These are phyloP conservation scores for Platanthera zijinensis DNA, from an alignment of 106 monocot species.

Conservation along the genomic window DNA sequence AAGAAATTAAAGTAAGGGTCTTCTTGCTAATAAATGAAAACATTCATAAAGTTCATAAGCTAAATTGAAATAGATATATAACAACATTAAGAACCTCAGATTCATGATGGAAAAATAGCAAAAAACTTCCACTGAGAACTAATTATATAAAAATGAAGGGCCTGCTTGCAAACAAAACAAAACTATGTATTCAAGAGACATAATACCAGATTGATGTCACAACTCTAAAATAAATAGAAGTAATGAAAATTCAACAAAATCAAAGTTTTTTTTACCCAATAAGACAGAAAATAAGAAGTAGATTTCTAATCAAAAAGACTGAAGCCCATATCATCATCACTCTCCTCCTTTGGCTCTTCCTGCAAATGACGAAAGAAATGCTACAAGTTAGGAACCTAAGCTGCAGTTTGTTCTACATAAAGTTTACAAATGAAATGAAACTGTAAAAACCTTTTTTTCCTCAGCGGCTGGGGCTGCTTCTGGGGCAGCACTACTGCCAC, in stretches of 20 bases:
- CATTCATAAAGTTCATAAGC: too few species aligned
- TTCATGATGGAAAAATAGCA: neutral
- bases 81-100: too few species aligned
- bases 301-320: constrained; percentile 16
- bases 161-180: neutral
- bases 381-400: neutral
- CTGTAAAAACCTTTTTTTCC: constrained; percentile 18
- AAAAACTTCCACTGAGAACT: neutral
- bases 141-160: neutral
- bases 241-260: neutral
- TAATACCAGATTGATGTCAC: neutral
- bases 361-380: neutral
- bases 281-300: neutral
- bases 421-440: neutral
- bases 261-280: neutral
- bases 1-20: too few species aligned
- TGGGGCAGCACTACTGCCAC: neutral
- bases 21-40: too few species aligned
- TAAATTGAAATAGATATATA: too few species aligned
- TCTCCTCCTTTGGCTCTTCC: constrained; percentile 19
- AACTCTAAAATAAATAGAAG: neutral
- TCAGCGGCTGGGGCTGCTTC: constrained; percentile 17
- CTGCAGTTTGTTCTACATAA: neutral
- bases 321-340: constrained; percentile 23
- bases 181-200: neutral